These are phyloP conservation scores for Quillaja saponaria DNA, from an alignment of 306 rosid genomes.

Conservation along the genomic window DNA sequence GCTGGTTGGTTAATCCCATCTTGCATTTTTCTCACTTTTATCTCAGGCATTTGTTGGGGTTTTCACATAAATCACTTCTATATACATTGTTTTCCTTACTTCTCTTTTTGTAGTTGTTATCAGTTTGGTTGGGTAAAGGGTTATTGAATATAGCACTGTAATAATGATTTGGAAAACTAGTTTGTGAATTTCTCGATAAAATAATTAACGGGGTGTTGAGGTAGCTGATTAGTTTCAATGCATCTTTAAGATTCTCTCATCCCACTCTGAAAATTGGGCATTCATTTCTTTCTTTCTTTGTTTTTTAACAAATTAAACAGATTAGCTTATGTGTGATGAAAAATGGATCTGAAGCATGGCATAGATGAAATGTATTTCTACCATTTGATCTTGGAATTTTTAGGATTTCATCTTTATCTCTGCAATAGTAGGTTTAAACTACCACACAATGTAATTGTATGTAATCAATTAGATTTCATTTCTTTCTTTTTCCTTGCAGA, in stretches of 20 bases:
- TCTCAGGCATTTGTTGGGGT: constrained; percentile 22
- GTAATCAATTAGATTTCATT: not conserved
- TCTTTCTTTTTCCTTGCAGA: constrained; percentile 9
- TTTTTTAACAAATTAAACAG: too few species aligned
- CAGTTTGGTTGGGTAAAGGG: too few species aligned
- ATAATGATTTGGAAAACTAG: not conserved
- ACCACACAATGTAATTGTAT: not conserved
- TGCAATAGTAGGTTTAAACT: not conserved
- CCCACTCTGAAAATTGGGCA: too few species aligned
- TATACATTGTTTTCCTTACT: too few species aligned
- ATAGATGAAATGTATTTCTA: not conserved
- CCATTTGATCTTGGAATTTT: constrained; percentile 6
- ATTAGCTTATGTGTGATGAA: too few species aligned
- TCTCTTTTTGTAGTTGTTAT: too few species aligned
- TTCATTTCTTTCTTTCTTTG: not conserved
- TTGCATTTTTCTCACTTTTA: constrained; percentile 10
- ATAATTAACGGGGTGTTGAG: not conserved
- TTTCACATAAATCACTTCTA: not conserved
- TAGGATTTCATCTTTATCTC: not conserved
- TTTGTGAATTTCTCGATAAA: too few species aligned
- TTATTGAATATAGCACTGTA: not conserved
- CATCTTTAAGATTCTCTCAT: too few species aligned
- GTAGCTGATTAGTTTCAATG: not conserved
- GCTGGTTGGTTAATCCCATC: constrained; percentile 3
- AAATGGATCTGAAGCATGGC: not conserved